Base-by-base conservation (phyloP, 176 grass and related monocot genomes). In the Carex littledalei region DNA sequence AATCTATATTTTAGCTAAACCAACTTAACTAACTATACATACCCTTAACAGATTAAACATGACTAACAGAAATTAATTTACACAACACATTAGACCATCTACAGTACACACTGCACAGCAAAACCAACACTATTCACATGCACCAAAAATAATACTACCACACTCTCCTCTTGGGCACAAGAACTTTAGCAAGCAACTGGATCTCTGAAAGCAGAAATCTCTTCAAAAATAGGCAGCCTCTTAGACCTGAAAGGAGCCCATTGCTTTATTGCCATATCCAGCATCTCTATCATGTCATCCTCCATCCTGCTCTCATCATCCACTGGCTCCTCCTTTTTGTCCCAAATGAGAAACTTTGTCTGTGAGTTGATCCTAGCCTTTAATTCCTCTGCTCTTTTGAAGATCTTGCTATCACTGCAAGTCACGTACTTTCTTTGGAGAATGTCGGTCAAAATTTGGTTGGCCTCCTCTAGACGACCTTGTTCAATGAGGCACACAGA, bases 151-250 rank as follows among this genome's bases (percentile, higher is more conserved):
- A 24, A 10, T 10, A 70, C 31, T 29, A 39, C 18, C 13, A 16
- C 13, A 16, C 66, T 68, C 13, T 70, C 41, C 68, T 45, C 39
- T 45, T 45, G 10, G 17, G 32, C 68, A n/a, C 16, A 81, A 26
- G 12, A 34, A 57, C 20, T 84, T 84, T 87, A 90, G 85, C 88
- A 94, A 63, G 92, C 88, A 73, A 89, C 66, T 31, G 90, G 92
- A 82, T 94, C 76, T 80, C 52, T 88, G 67, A 84, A 39, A 0
- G 88, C 79, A 14, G 92, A 84, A 59, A 97, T 94, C 85, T 92
- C 92, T 86, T 94, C 92, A 82, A 97, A 97, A 8, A 97, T 89
- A 3, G 94, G 94, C 24, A 97, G 85, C 83, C 94, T 83, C 85
- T 77, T 79, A 79, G 79, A 87, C 88, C 69, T 59, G 77, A 90